phyloP scores from a whole-genome alignment of 192 early-diverging fungal genomes.

The Rhizoclosmatium globosum region DNA sequence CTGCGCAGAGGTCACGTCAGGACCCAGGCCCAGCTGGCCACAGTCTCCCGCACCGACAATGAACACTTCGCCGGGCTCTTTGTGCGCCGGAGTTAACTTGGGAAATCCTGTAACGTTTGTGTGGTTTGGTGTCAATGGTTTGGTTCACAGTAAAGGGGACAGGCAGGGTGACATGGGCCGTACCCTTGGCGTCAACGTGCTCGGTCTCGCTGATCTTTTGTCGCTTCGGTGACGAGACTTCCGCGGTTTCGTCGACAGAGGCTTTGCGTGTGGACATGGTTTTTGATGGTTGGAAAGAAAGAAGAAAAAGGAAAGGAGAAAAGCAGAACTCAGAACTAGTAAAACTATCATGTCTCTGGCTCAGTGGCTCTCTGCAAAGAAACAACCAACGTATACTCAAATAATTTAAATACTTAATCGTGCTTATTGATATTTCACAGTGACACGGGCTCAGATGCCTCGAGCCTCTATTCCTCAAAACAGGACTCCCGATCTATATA shows the following conservation, averaged over 20 bases:
- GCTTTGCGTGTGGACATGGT: neutral
- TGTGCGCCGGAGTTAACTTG: neutral
- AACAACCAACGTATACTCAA: neutral
- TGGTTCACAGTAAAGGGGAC: neutral
- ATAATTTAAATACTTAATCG: no score
- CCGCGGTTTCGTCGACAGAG: neutral
- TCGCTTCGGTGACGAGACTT: neutral
- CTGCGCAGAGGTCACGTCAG: slow-evolving; percentile 60
- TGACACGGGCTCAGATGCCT: no score
- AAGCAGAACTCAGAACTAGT: no score
- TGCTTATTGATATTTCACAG: no score
- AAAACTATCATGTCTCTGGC: neutral
- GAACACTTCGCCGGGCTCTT: slow-evolving; percentile 69
- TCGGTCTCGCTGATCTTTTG: neutral
- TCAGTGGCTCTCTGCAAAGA: neutral
- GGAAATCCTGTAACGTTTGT: neutral
- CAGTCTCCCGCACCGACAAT: slow-evolving; percentile 91
- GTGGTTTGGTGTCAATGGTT: neutral
- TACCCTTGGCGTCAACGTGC: neutral
- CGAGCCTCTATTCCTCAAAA: neutral
- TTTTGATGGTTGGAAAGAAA: neutral
- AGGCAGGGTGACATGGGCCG: neutral
- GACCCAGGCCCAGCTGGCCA: slow-evolving; percentile 92
- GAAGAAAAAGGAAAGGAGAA: neutral
- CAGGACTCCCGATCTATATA: neutral